phyloP scores from a whole-genome alignment of 2,329 filamentous ascomycete species.

The Fusarium algeriense region DNA sequence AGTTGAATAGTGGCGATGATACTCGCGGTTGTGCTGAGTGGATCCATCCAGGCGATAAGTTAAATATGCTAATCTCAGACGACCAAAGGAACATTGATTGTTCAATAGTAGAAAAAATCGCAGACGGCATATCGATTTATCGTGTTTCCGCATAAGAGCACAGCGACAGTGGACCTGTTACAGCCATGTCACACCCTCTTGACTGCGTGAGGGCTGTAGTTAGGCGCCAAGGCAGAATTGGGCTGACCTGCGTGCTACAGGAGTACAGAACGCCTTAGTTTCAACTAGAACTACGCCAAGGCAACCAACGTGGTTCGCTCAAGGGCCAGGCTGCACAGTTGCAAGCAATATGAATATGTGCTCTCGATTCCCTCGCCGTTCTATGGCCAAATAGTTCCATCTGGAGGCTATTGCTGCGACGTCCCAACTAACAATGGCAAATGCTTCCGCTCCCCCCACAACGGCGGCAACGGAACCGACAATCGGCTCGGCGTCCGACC shows the following conservation, averaged over 20 bases:
- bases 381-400: not conserved
- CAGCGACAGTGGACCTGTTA: too few species aligned
- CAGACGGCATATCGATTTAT: too few species aligned
- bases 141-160: too few species aligned
- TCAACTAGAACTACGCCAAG: not conserved
- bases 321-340: not conserved
- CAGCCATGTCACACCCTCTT: too few species aligned
- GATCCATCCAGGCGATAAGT: too few species aligned
- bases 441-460: not conserved
- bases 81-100: too few species aligned
- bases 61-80: too few species aligned
- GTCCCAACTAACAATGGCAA: not conserved
- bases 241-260: not conserved
- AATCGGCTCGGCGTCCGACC: not conserved
- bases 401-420: not conserved
- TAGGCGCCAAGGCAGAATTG: not conserved
- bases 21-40: too few species aligned
- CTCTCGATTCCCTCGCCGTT: not conserved
- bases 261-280: not conserved
- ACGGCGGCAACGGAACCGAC: not conserved
- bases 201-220: not conserved
- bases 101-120: too few species aligned
- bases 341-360: not conserved
- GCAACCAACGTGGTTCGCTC: not conserved
- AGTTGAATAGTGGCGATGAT: too few species aligned